Percentiles rank a stretch among this genome's conserved stretches.
These are phyloP conservation scores for Colletotrichum filicis DNA, from an alignment of 2,329 filamentous ascomycete species.

Conservation along the genomic window DNA sequence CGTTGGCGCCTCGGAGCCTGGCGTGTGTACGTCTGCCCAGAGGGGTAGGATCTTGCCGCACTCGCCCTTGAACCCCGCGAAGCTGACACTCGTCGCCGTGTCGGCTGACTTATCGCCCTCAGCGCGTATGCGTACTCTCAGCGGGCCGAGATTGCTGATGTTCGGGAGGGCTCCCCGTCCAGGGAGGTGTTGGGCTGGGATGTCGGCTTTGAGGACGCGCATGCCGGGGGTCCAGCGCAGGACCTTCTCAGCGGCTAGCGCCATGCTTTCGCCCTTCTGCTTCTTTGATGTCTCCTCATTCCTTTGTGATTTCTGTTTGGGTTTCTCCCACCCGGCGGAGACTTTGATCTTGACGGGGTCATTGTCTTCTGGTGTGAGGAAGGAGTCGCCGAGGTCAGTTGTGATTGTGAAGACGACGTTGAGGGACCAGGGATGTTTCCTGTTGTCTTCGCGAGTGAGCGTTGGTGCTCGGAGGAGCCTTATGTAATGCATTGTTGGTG, in stretches of 20 bases:
- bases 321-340: slow-evolving; percentile 41
- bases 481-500: slow-evolving; percentile 65
- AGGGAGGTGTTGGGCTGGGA: slow-evolving; percentile 32
- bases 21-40: slow-evolving; percentile 47
- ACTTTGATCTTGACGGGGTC: slow-evolving; percentile 56
- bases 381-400: slow-evolving; percentile 67
- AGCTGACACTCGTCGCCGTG: background rate
- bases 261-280: slow-evolving; percentile 40
- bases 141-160: background rate
- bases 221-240: slow-evolving; percentile 45
- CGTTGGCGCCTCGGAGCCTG: slow-evolving; percentile 35
- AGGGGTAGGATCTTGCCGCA: slow-evolving; percentile 57
- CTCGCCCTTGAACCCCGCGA: slow-evolving; percentile 7
- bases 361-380: slow-evolving; percentile 54
- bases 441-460: slow-evolving; percentile 41
- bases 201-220: slow-evolving; percentile 49
- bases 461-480: slow-evolving; percentile 61
- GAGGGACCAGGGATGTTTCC: slow-evolving; percentile 42
- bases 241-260: slow-evolving; percentile 32
- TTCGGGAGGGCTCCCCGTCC: background rate
- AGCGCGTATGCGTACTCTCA: slow-evolving; percentile 6
- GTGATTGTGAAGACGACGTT: slow-evolving; percentile 64
- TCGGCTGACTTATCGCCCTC: background rate
- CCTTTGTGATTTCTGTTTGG: too few relatives aligned
- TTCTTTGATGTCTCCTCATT: slow-evolving; percentile 37